Base-by-base conservation (phyloP, 345 rosid genomes). In the Noccaea bulbosa region DNA sequence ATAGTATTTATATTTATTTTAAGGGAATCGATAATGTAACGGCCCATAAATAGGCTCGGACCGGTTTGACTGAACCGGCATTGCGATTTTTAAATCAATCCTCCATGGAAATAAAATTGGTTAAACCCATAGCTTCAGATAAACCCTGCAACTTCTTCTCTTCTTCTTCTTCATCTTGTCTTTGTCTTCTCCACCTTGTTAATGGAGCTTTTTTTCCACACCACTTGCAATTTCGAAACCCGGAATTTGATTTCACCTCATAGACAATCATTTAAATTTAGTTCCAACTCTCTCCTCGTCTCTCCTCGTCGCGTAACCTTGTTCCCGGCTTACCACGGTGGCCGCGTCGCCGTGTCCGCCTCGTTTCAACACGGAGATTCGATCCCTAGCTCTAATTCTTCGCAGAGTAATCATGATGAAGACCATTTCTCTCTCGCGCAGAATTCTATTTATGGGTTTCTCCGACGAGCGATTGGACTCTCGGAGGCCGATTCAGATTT, bases 401-500 rank as follows among this genome's bases (percentile, higher is more conserved):
- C 50, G 5, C 46, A 41, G 38, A 49, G 11, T 8, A 76, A 59
- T 55, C 74, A 68, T 2, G 74, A 68, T 2, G 74, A 77, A 7
- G 60, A 74, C 45, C 62, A 79, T 16, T 9, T 67, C 57, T 59
- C 65, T 15, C 83, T 80, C 27, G 82, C 96, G 45, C 86, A 61
- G 53, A 70, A 71, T 65, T 87, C 92, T 2, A 67, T 93, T 65
- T 63, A 81, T 11, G 74, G 52, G 43, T 85, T 81, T 71, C 89
- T 93, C 9, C 83, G 35, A 35, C 81, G 56, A 35, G 85, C 74
- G 48, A 49, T 80, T 60, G 90, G 92, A 0, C 54, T 93, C 38
- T 79, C 91, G 5, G 14, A 58, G 16, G 81, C 75, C 27, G 94
- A 87, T 24, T 80, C 92, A 59, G 16, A 17, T 27, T 79, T 45